phyloP scores from a whole-genome alignment of 345 rosid species.

The Ceriops tagal region DNA sequence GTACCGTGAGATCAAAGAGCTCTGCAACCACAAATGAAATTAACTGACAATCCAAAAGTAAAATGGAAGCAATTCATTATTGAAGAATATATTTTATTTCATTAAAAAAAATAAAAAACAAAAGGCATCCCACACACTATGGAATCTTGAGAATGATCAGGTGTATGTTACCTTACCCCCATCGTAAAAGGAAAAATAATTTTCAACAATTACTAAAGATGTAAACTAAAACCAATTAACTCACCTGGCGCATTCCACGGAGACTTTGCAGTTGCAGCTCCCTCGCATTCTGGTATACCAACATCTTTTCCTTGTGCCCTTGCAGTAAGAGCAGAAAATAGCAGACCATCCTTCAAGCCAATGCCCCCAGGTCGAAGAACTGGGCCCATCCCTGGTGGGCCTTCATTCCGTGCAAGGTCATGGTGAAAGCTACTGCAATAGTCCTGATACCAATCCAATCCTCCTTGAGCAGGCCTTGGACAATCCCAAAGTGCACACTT shows the following conservation, averaged over 20 bases:
- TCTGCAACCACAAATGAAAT: conserved; percentile 48
- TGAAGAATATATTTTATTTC: conserved; percentile 3
- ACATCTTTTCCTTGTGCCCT: conserved; percentile 84
- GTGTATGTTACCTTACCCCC: no score
- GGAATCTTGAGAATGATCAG: no score
- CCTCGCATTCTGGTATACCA: conserved; percentile 98
- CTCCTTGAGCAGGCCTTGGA: conserved; percentile 86
- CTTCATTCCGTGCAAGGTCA: conserved; percentile 77
- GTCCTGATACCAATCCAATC: conserved; percentile 75
- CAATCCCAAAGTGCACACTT: conserved; percentile 99
- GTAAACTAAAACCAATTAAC: conserved; percentile 18
- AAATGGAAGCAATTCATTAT: conserved; percentile 1
- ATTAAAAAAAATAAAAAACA: neutral
- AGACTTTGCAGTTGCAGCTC: conserved; percentile 98
- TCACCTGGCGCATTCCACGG: conserved; percentile 99
- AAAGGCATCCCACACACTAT: neutral
- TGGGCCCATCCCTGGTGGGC: conserved; percentile 90
- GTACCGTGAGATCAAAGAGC: conserved; percentile 84
- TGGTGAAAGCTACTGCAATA: conserved; percentile 95
- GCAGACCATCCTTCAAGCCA: conserved; percentile 80
- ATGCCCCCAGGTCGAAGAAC: conserved; percentile 91
- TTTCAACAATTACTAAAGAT: neutral
- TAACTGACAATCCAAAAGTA: conserved; percentile 11
- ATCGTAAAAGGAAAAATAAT: no score
- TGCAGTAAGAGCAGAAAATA: conserved; percentile 81